Conservation (phyloP, 495 filamentous ascomycete species). For the Acidiella bohemica region DNA sequence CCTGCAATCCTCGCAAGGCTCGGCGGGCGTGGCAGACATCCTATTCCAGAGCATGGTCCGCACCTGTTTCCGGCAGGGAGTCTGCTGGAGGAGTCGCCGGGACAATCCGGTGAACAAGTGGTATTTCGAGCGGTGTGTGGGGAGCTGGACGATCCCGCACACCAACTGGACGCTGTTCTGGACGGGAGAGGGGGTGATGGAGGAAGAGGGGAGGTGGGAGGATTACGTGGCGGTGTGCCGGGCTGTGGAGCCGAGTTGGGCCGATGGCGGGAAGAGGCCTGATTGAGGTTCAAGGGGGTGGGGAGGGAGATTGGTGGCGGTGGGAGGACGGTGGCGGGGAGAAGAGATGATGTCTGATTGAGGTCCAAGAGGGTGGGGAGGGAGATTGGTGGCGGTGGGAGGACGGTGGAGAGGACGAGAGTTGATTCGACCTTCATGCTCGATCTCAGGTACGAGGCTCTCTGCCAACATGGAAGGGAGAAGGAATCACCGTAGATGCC, state of each 20-base stretch:
- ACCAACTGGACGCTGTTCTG: constrained; percentile 96
- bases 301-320: too few relatives aligned
- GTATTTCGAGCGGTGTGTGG: constrained; percentile 76
- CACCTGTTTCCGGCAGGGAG: constrained; percentile 55
- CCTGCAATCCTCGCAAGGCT: constrained; percentile 71
- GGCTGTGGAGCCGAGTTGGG: constrained; percentile 70
- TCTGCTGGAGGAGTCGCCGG: constrained; percentile 31
- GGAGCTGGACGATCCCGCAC: constrained; percentile 63
- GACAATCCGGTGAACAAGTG: constrained; percentile 37
- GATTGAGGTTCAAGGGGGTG: too few relatives aligned
- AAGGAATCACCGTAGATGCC: too few relatives aligned
- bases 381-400: too few relatives aligned
- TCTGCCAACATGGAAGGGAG: too few relatives aligned
- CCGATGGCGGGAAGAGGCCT: constrained; percentile 44
- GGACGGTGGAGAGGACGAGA: too few relatives aligned
- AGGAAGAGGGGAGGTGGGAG: constrained; percentile 40
- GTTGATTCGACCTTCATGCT: too few relatives aligned
- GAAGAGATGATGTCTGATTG: too few relatives aligned
- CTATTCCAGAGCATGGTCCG: constrained; percentile 93
- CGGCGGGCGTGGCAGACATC: constrained; percentile 73
- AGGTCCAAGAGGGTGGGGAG: too few relatives aligned
- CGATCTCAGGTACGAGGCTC: too few relatives aligned
- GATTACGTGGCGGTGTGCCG: constrained; percentile 80
- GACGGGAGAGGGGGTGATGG: constrained; percentile 55
- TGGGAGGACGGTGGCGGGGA: too few relatives aligned